Base-by-base conservation (phyloP, 2,329 filamentous ascomycete species). In the Verticillium klebahnii region DNA sequence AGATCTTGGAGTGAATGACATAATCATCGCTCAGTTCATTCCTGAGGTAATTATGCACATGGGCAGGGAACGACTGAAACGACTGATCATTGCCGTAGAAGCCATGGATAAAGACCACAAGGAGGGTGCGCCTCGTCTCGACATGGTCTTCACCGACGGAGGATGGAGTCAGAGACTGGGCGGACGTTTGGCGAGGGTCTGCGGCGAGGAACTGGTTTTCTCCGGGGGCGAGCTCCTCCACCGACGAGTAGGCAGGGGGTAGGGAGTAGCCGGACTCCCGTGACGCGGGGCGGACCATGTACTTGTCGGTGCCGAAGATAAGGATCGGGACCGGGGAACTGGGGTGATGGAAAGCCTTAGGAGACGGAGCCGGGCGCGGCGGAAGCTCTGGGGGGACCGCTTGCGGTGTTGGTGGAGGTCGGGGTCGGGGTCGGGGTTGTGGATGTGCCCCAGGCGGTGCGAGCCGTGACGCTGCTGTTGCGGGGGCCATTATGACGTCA, bases 81-180 rank as follows among this genome's bases (percentile, higher is more conserved):
- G 91, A 96, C 36, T 90, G 89, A 73, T 95, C 91, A 63, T 91
- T 89, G 59, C 93, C 93, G 82, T 95, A 89, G 76, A 96, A 97
- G 64, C 93, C 93, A 77, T 97, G 93, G 61, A 97, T 87, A 72
- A 93, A 97, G 60, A 97, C 80, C 25, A 96, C 72, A 1, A 97
- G 82, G 29, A 97, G 80, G 31, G 80, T 85, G 64, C 85, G 81
- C 55, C 80, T 78, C 63, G 68, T 72, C 62, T 65, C 69, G 63
- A 67, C 70, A 31, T 71, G 67, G 5, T 70, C 68, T 45, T 60
- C 61, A 45, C 68, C 63, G 65, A 65, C 17, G 62, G 64, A 11
- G 64, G 72, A 58, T 64, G 73, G 31, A 15, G 69, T 66, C n/a
- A 77, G 67, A 19, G 79, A 78, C 45, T 74, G 71, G 5, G 66